phyloP scores from a whole-genome alignment of 345 rosid genomes.

The Anacardium occidentale region DNA sequence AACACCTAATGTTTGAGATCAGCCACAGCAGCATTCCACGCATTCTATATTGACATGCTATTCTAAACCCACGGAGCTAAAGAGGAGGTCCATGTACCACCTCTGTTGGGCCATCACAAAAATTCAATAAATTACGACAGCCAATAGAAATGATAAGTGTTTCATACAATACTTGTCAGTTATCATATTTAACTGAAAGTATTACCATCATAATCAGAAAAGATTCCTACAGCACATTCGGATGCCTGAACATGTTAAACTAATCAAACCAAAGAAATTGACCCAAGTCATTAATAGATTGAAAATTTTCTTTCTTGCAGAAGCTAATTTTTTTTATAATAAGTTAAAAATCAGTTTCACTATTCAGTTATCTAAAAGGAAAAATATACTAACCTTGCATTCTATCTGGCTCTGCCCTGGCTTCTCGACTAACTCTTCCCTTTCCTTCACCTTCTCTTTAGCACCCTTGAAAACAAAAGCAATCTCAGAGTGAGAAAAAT shows the following conservation, averaged over 20 bases:
- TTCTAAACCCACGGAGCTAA: neutral
- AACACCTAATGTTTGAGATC: neutral
- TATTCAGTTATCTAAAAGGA: neutral
- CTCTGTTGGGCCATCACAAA: neutral
- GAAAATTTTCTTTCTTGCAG: neutral
- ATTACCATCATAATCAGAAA: too few species aligned
- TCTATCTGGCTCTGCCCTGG: conserved; percentile 54
- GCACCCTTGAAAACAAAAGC: conserved; percentile 41
- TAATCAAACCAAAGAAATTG: neutral
- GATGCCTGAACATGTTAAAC: too few species aligned
- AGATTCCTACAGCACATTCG: too few species aligned
- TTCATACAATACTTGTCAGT: too few species aligned
- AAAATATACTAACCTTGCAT: conserved; percentile 67
- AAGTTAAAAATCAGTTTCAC: neutral
- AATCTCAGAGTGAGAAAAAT: neutral
- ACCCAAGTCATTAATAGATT: neutral
- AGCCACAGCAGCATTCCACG: neutral
- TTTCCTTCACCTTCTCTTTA: conserved; percentile 61
- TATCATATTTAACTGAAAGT: neutral
- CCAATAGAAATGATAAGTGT: too few species aligned
- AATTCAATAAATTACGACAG: neutral
- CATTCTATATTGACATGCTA: too few species aligned
- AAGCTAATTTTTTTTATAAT: neutral
- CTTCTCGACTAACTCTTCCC: conserved; percentile 56
- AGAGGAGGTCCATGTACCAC: neutral